These are phyloP conservation scores for Psidium guajava DNA, from an alignment of 345 rosid genomes.

Conservation along the genomic window DNA sequence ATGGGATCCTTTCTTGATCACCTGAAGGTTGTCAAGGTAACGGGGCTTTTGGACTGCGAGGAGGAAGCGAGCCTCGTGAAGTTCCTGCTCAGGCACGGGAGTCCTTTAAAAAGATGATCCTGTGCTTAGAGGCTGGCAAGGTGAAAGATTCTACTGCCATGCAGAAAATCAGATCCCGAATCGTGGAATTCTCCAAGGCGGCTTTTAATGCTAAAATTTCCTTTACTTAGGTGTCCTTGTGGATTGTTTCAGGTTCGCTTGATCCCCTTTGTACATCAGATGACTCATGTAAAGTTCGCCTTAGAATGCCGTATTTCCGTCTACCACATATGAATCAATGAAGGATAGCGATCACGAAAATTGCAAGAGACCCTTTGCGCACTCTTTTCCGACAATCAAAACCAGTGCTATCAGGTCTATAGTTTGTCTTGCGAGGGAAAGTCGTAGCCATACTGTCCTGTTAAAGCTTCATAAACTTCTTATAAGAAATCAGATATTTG, in stretches of 20 bases:
- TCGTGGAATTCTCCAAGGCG: slow-evolving; percentile 61
- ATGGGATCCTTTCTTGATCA: slow-evolving; percentile 43
- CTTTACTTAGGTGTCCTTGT: slow-evolving; percentile 14
- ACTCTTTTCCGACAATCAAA: not conserved
- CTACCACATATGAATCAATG: not conserved
- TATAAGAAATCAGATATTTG: not conserved
- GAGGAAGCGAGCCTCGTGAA: slow-evolving; percentile 61
- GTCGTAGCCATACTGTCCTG: not conserved
- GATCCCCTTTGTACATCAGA: not conserved
- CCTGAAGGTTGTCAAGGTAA: slow-evolving; percentile 55
- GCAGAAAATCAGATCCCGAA: slow-evolving; percentile 57
- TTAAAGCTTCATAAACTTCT: not conserved
- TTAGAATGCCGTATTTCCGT: not conserved
- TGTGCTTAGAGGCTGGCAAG: slow-evolving; percentile 23
- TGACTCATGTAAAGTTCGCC: not conserved
- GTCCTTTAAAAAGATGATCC: slow-evolving; percentile 62
- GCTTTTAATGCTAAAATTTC: slow-evolving; percentile 67
- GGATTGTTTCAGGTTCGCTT: not conserved
- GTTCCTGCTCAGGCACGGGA: slow-evolving; percentile 71
- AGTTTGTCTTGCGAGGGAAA: not conserved
- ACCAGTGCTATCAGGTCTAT: not conserved
- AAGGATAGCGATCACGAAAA: not conserved
- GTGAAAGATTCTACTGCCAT: slow-evolving; percentile 42
- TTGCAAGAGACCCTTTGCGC: not conserved
- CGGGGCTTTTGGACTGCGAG: slow-evolving; percentile 67